Percentiles rank a stretch among this genome's conserved stretches.
These are phyloP conservation scores for Setaria viridis DNA, from an alignment of 202 grass and related monocot species.

Conservation along the genomic window DNA sequence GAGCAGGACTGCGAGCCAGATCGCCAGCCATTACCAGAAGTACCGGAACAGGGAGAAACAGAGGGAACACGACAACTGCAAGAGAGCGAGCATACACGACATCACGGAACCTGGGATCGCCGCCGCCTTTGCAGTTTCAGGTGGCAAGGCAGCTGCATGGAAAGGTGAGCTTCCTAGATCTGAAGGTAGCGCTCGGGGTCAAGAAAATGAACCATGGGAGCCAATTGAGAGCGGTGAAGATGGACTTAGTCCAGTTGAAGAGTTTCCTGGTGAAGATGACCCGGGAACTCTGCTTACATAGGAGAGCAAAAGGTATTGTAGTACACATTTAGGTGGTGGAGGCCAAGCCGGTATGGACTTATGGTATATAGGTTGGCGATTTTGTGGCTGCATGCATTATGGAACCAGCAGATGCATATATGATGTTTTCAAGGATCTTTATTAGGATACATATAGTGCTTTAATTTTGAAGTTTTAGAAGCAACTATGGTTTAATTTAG, in stretches of 20 bases:
- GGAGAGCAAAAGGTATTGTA: neutral
- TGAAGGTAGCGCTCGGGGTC: neutral
- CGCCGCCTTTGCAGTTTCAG: neutral
- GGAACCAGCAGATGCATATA: neutral
- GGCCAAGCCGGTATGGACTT: too few relatives aligned
- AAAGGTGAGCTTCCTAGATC: neutral
- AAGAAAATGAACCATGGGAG: neutral
- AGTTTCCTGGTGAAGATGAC: neutral
- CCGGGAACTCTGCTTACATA: neutral
- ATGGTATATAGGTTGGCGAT: neutral
- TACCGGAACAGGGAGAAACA: neutral
- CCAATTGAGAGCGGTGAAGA: neutral
- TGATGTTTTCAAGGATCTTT: too few relatives aligned
- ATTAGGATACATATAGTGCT: too few relatives aligned
- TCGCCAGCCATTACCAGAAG: slow-evolving; percentile 36
- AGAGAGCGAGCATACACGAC: slow-evolving; percentile 19
- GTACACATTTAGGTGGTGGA: neutral
- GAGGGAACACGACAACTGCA: neutral
- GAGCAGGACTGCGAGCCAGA: neutral
- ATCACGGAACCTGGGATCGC: neutral
- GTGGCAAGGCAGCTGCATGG: neutral
- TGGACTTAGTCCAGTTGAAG: neutral
- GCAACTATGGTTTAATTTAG: too few relatives aligned
- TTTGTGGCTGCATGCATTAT: neutral
- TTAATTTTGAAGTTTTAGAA: too few relatives aligned